Percentiles rank a stretch among this genome's conserved stretches.
Conservation (phyloP, 257 asterid species). For the Capsicum baccatum region DNA sequence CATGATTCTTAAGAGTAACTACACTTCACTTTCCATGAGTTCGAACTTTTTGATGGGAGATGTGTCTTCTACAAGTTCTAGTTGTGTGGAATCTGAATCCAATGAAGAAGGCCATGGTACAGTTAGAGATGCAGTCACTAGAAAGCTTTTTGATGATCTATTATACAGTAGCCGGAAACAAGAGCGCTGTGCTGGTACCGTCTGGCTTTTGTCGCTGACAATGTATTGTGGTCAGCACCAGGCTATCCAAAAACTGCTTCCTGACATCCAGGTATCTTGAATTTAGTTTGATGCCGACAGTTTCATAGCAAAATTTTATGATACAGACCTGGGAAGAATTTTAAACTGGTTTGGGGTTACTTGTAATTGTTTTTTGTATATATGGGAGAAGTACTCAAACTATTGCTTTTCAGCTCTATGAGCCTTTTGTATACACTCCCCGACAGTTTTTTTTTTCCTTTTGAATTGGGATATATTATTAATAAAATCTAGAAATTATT, state of each 20-base stretch:
- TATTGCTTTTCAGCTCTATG: conserved; percentile 1
- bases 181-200: conserved; percentile 99
- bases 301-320: background rate
- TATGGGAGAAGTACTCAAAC: conserved; percentile 8
- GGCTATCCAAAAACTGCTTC: conserved; percentile 86
- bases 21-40: conserved; percentile 82
- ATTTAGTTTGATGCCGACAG: conserved; percentile 26
- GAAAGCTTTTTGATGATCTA: conserved; percentile 90
- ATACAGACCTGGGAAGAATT: conserved; percentile 2
- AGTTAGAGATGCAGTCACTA: conserved; percentile 80
- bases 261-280: conserved; percentile 86
- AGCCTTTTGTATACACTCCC: background rate
- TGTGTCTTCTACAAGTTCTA: conserved; percentile 54
- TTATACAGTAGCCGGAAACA: conserved; percentile 91
- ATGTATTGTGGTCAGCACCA: conserved; percentile 88
- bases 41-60: conserved; percentile 96
- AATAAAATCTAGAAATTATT: background rate
- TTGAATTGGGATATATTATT: conserved; percentile 5
- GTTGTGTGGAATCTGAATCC: conserved; percentile 53
- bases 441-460: background rate
- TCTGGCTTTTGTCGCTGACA: conserved; percentile 90
- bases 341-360: background rate
- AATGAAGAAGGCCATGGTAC: conserved; percentile 64
- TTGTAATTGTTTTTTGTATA: background rate
- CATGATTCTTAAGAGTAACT: conserved; percentile 82